These are phyloP conservation scores for Euphorbia tirucalli DNA, from an alignment of 345 rosid genomes.

Conservation along the genomic window DNA sequence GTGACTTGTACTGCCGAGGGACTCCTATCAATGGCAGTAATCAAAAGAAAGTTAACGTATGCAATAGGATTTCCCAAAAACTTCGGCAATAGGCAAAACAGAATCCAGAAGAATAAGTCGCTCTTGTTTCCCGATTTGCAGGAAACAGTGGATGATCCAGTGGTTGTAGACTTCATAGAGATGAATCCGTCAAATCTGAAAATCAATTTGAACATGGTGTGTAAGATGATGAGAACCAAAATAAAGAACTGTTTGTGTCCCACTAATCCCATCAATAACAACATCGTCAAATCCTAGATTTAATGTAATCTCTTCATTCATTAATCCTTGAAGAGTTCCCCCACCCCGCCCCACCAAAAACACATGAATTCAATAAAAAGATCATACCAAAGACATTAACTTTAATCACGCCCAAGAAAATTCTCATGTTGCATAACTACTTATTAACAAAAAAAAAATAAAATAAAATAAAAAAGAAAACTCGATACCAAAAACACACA, in stretches of 20 bases:
- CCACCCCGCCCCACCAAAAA: not conserved
- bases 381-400: not conserved
- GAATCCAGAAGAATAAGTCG: slow-evolving; percentile 70
- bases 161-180: slow-evolving; percentile 81
- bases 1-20: slow-evolving; percentile 31
- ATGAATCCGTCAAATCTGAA: slow-evolving; percentile 58
- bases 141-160: slow-evolving; percentile 80
- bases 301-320: not conserved
- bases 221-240: slow-evolving; percentile 10
- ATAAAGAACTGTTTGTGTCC: not conserved
- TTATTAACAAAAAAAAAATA: not conserved
- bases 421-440: not conserved
- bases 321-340: too few species aligned
- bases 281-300: not conserved
- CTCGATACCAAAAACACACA: not conserved
- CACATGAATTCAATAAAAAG: not conserved
- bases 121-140: slow-evolving; percentile 89
- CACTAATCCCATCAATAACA: not conserved
- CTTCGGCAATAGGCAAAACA: slow-evolving; percentile 70
- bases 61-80: slow-evolving; percentile 53
- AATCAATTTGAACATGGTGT: not conserved
- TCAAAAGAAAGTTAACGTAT: slow-evolving; percentile 48
- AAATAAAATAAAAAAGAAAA: not conserved
- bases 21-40: slow-evolving; percentile 47
- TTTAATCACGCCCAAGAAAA: not conserved